Evolutionary conservation across 495 filamentous ascomycete genomes (phyloP), one percentile per base, ranked within the genome.

Genomic region (Hyphodiscus hymeniophilus): DNA sequence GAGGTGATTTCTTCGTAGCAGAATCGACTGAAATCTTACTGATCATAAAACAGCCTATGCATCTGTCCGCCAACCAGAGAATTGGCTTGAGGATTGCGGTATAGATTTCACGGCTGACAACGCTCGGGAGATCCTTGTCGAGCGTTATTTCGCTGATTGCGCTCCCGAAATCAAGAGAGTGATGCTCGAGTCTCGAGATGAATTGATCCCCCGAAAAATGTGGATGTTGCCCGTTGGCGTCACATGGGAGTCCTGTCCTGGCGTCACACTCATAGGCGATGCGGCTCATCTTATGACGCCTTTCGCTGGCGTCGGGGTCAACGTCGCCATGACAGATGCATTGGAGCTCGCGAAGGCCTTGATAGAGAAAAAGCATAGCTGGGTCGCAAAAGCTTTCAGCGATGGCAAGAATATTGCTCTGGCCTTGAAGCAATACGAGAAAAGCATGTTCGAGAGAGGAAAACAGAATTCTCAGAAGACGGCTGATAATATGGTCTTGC

Each of bases 241-340:
- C 23, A 51, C 48, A 3, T 82, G 77, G 75, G 57, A 67, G 45
- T 59, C 66, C 13, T 49, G 56, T 0, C 46, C 61, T 0, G 67
- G 70, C 8, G 60, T 74, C 7, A 77, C 78, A 3, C 56, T 82
- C 1, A 58, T 80, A 20, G 80, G 80, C 3, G 79, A 82, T 60
- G 75, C 80, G 3, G 80, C 79, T 4, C 77, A 84, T 54, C 49
- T 81, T 5, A 80, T 79, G 77, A 73, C 71, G 2, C 77, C 77
- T 0, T 79, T 75, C 52, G 74, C 71, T 0, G 80, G 79, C 5
- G 74, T 74, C 8, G 79, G 80, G 2, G 75, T 81, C 15, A 81
- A 84, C 45, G 51, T 73, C 2, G 78, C 74, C 0, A 68, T 84
- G 67, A 58, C 62, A 48, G 77, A 82, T 51, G 69, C 79, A 1